Conservation (phyloP, 1,284 basidiomycete genomes). For the Fereydounia khargensis region DNA sequence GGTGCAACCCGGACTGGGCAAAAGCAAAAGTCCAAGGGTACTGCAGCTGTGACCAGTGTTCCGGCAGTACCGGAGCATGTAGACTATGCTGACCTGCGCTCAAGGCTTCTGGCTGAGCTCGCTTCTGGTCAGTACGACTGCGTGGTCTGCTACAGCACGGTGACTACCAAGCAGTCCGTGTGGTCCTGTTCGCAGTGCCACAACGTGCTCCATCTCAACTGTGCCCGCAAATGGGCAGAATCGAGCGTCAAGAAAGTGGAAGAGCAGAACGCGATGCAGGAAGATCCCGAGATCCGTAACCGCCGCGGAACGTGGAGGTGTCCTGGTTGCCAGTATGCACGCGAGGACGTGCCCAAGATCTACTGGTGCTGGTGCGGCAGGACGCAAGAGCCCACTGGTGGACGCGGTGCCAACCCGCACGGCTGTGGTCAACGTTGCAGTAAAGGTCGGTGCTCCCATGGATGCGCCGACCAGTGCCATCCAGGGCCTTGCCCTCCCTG, state of each 20-base stretch:
- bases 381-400: slow-evolving; percentile 31
- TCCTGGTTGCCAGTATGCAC: slow-evolving; percentile 51
- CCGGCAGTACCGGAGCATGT: too few relatives aligned
- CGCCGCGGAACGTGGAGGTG: slow-evolving; percentile 52
- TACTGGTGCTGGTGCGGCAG: slow-evolving; percentile 55
- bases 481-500: slow-evolving; percentile 55
- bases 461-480: slow-evolving; percentile 49
- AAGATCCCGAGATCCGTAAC: slow-evolving; percentile 46
- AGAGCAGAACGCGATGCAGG: slow-evolving; percentile 54
- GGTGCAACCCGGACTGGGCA: too few relatives aligned
- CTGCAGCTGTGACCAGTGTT: too few relatives aligned
- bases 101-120: slow-evolving; percentile 49
- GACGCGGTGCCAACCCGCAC: slow-evolving; percentile 38
- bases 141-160: slow-evolving; percentile 50
- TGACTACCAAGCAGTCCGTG: slow-evolving; percentile 39
- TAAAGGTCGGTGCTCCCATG: slow-evolving; percentile 46
- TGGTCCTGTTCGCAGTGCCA: slow-evolving; percentile 55
- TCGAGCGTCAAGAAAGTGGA: slow-evolving; percentile 50
- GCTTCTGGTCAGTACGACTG: slow-evolving; percentile 51
- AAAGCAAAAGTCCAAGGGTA: too few relatives aligned
- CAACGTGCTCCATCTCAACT: slow-evolving; percentile 49
- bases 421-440: slow-evolving; percentile 48
- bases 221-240: slow-evolving; percentile 53
- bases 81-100: slow-evolving; percentile 49
- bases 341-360: slow-evolving; percentile 43